Evolutionary conservation across 176 grass and related monocot species (phyloP), one percentile per base, ranked within the genome.

Genomic region (barley (Hordeum vulgare)): DNA sequence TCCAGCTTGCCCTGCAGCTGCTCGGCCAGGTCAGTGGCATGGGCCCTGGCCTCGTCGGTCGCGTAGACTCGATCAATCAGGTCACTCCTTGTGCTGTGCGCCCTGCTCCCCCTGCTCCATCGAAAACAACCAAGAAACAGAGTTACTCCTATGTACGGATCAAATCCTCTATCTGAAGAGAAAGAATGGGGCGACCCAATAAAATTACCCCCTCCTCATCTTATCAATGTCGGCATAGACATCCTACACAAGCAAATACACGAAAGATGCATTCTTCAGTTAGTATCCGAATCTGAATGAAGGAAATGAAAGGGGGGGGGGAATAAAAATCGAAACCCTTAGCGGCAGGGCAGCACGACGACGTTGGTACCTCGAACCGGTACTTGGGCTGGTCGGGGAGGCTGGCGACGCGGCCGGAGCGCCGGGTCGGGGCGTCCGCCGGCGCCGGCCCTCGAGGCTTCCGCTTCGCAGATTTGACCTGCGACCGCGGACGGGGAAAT

Each of bases 51-150:
- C 42, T 94, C 85, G 15, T 98, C 89, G 0, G 89, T 83, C 12
- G 90, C 96, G 28, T 95, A 98, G 47, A 95, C 90, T 28, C 93
- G 79, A 23, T 93, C 13, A 5, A 23, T 53, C 34, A 95, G 78
- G 34, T 88, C 83, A 17, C 49, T 92, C 34, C 88, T 88, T 59
- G 17, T 85, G 23, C 33, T 79, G 58, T 77, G 71, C 4, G 5
- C 10, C 66, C 88, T 86, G 66, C 60, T 63, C 4, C 23, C n/a
- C 58, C 58, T 25, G n/a, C 31, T 59, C 51, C 13, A 42, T 61
- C 60, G 0, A 63, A 1, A 63, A 77, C 41, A 67, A 39, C 1
- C 25, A 11, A 71, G 11, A 66, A 45, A 40, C 7, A 28, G 7
- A 83, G 17, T 28, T 7, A 24, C 40, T n/a, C n/a, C n/a, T 24